Conservation (phyloP, 305 asterid genomes). For the Fraxinus ornus region DNA sequence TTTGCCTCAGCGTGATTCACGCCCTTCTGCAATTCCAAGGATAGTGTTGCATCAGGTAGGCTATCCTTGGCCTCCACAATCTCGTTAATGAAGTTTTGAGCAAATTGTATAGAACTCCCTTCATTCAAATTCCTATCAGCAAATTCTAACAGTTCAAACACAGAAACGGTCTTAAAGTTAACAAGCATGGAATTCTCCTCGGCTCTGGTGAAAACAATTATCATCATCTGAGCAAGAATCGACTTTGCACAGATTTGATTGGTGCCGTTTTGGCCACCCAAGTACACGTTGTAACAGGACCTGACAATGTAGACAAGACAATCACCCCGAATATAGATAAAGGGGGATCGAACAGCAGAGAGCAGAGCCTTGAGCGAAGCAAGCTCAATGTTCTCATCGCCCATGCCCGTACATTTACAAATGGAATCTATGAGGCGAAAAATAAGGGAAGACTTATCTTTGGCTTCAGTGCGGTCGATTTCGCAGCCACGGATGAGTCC, state of each 20-base stretch:
- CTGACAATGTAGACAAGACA: conserved; percentile 75
- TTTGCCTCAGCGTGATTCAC: conserved; percentile 23
- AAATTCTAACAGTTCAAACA: conserved; percentile 79
- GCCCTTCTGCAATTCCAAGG: conserved; percentile 41
- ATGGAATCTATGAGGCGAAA: conserved; percentile 74
- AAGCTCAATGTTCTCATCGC: conserved; percentile 78
- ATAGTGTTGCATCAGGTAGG: conserved; percentile 38
- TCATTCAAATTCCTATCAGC: conserved; percentile 89
- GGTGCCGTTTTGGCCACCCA: conserved; percentile 92
- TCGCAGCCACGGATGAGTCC: conserved; percentile 75
- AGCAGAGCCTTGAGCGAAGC: conserved; percentile 76
- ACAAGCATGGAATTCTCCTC: conserved; percentile 65
- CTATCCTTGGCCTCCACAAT: conserved; percentile 69
- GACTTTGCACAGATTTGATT: conserved; percentile 99
- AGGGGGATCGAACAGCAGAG: conserved; percentile 76
- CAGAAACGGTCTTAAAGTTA: conserved; percentile 62
- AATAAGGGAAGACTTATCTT: conserved; percentile 41
- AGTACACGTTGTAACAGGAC: conserved; percentile 91
- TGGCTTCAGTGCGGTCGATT: conserved; percentile 29
- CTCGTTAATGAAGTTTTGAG: conserved; percentile 74
- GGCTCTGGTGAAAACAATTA: conserved; percentile 77
- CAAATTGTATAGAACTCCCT: conserved; percentile 83
- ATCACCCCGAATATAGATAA: conserved; percentile 66
- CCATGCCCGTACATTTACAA: conserved; percentile 72
- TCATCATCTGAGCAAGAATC: conserved; percentile 93